Percentiles rank a stretch among this genome's conserved stretches.
These are phyloP conservation scores for Coemansia sp. DNA, from an alignment of 192 early-diverging fungal species.

Conservation along the genomic window DNA sequence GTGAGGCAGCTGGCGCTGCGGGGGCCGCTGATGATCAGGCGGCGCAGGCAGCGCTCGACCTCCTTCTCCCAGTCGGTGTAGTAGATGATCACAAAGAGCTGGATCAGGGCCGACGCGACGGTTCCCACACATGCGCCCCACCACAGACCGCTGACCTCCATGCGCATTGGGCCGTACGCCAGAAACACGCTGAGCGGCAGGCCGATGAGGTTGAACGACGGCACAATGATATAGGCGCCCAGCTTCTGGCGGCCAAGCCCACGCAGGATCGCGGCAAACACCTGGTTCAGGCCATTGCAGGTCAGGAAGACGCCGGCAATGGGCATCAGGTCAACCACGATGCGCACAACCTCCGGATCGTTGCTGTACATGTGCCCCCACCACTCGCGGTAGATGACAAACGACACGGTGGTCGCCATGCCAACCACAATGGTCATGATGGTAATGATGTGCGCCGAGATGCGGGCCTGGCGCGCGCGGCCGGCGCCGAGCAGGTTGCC, in stretches of 20 bases:
- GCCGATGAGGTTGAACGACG: constrained; percentile 48
- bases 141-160: constrained; percentile 66
- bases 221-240: constrained; percentile 47
- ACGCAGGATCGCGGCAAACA: constrained; percentile 55
- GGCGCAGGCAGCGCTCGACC: constrained; percentile 30
- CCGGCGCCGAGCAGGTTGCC: constrained; percentile 67
- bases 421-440: constrained; percentile 55
- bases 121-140: constrained; percentile 52
- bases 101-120: constrained; percentile 16
- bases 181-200: constrained; percentile 52
- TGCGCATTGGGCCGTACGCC: constrained; percentile 45
- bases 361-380: constrained; percentile 61
- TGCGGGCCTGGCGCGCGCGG: constrained; percentile 52
- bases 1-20: background rate
- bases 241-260: constrained; percentile 54
- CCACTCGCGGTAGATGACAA: constrained; percentile 52
- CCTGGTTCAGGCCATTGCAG: constrained; percentile 55
- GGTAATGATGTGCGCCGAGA: constrained; percentile 53
- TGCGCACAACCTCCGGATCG: constrained; percentile 17
- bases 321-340: constrained; percentile 30
- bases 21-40: constrained; percentile 19
- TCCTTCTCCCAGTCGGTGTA: constrained; percentile 33
- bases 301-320: constrained; percentile 30
- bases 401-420: constrained; percentile 51
- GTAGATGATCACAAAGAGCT: constrained; percentile 24